Base-by-base conservation (phyloP, 139 green algal species). In the Gonium pectorale region DNA sequence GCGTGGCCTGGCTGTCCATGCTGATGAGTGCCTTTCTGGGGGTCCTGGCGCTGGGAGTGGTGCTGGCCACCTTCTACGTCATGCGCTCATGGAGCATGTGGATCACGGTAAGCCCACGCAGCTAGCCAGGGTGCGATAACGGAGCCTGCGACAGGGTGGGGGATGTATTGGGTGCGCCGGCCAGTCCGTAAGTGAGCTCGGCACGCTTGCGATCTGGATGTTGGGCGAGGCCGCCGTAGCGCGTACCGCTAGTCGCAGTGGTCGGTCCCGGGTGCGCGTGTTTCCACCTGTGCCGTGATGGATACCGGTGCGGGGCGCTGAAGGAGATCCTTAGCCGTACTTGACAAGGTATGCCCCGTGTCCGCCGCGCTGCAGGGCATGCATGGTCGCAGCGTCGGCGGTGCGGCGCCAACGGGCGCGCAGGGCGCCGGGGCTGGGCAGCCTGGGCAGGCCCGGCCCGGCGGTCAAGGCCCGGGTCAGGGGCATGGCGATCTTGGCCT, bases 21-120 rank as follows among this genome's bases (percentile, higher is more conserved):
- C 77, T 97, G 37, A 92, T 96, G 88, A 89, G 63, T 27, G 91
- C 91, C 1, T 88, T 94, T 17, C 86, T 94, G 41, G 94, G 92
- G 24, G 80, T 96, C 60, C 68, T 97, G 80, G 90, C 90, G 17
- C 83, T 97, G 38, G 89, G 87, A 0, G 80, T 96, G 7, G 89
- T 97, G 60, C 75, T 95, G 63, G 88, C 89, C 35, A 93, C 91
- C 19, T 95, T 96, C 56, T 95, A 93, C 70, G 83, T 88, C 17
- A 91, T 91, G 87, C 59, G 90, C 43, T 84, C 67, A 60, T 93
- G 91, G 82, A 81, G 80, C 35, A 80, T 90, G 44, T 90, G 90
- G 85, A 70, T 92, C 15, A 59, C 80, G 40, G 79, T 66, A 40
- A 17, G 64, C 2, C 3, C 19, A 33, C 8, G 15, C n/a, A n/a